Evolutionary conservation across 2,329 filamentous ascomycete genomes (phyloP).

Genomic region (Coniochaeta hoffmannii): DNA sequence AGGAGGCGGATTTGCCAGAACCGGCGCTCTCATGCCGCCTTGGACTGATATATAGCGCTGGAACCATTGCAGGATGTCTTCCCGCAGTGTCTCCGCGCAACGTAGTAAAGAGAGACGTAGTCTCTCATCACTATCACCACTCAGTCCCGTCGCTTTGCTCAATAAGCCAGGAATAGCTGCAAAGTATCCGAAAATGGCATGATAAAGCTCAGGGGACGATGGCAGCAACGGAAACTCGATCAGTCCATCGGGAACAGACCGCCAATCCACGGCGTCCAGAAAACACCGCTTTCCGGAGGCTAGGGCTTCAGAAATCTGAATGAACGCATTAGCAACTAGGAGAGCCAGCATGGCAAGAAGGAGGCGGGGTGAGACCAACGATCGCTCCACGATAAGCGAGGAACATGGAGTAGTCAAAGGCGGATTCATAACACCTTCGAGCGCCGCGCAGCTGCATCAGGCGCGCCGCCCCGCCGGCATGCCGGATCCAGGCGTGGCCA

Average conservation of each 20-base stretch:
- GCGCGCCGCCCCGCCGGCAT: not conserved
- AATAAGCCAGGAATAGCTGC: not conserved
- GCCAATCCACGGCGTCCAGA: not conserved
- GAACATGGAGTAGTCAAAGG: not conserved
- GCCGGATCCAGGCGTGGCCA: not conserved
- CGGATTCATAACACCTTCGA: not conserved
- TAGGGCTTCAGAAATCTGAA: not conserved
- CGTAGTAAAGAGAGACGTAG: not conserved
- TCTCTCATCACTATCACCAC: not conserved
- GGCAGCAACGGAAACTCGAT: not conserved
- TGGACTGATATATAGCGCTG: not conserved
- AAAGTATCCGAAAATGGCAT: not conserved
- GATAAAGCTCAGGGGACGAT: not conserved
- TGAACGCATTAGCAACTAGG: not conserved
- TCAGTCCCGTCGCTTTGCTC: not conserved
- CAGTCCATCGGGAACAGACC: not conserved
- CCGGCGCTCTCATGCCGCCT: not conserved
- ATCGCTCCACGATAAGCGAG: not conserved
- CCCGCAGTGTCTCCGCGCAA: not conserved
- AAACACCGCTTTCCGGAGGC: not conserved
- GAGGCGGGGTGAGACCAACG: not conserved
- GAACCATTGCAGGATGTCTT: not conserved
- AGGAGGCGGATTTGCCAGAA: not conserved
- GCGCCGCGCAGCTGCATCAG: not conserved
- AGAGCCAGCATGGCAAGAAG: not conserved